phyloP scores from a whole-genome alignment of 306 rosid genomes.

The Cucurbita pepo region DNA sequence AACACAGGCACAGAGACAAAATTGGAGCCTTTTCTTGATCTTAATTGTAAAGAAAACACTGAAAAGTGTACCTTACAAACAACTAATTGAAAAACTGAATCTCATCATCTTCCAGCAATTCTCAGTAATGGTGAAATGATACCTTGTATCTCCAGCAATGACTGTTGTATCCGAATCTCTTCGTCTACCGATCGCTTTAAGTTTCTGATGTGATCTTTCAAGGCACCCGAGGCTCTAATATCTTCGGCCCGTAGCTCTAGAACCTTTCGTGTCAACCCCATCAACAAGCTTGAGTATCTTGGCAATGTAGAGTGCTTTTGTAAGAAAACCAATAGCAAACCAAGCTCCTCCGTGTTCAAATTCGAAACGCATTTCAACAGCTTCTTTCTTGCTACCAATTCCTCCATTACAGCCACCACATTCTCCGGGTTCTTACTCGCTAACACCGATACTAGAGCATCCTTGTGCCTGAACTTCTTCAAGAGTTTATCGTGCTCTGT shows the following conservation, averaged over 20 bases:
- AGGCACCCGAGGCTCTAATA: slow-evolving; percentile 28
- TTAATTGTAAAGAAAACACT: not conserved
- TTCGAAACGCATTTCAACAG: slow-evolving; percentile 43
- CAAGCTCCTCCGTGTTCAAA: slow-evolving; percentile 50
- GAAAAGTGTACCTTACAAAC: not conserved
- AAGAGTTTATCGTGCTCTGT: slow-evolving; percentile 54
- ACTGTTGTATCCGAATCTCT: slow-evolving; percentile 56
- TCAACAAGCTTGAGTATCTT: slow-evolving; percentile 39
- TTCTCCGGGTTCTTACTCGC: slow-evolving; percentile 45
- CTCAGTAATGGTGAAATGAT: slow-evolving; percentile 66
- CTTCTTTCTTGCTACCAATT: slow-evolving; percentile 67
- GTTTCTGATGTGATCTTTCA: slow-evolving; percentile 39
- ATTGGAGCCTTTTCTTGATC: not conserved
- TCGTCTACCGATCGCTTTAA: slow-evolving; percentile 61
- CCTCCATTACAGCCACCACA: slow-evolving; percentile 82
- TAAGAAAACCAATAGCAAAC: slow-evolving; percentile 42
- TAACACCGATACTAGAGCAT: slow-evolving; percentile 57
- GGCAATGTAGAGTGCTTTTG: slow-evolving; percentile 46
- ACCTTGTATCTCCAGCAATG: slow-evolving; percentile 75
- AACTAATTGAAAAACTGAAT: not conserved
- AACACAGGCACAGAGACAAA: not conserved
- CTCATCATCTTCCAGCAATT: slow-evolving; percentile 64
- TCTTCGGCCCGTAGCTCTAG: slow-evolving; percentile 52
- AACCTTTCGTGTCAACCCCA: slow-evolving; percentile 65
- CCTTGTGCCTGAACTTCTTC: slow-evolving; percentile 78